A percentile compares a stretch with the other conserved stretches of the same genome.
These are phyloP conservation scores for Strobilomyces confusus DNA, from an alignment of 768 basidiomycete species.

Conservation along the genomic window DNA sequence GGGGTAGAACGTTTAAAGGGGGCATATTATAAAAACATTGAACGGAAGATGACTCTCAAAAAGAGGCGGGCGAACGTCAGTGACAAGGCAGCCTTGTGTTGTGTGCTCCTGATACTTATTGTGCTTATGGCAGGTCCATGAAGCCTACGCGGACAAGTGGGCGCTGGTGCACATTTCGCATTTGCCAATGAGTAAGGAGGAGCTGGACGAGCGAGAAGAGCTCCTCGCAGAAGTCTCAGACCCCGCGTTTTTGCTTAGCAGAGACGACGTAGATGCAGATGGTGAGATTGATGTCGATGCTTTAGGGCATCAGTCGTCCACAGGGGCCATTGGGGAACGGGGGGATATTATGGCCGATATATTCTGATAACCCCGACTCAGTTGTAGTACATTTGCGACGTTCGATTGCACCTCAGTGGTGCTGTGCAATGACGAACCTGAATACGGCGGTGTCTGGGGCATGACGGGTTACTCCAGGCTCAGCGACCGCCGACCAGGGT, in stretches of 20 bases:
- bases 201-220: slow-evolving; percentile 75
- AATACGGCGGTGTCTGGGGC: too few relatives aligned
- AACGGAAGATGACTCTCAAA: slow-evolving; percentile 83
- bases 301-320: slow-evolving; percentile 56
- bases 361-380: slow-evolving; percentile 25
- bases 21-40: slow-evolving; percentile 88
- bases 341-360: slow-evolving; percentile 32
- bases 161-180: slow-evolving; percentile 73
- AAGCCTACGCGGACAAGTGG: slow-evolving; percentile 79
- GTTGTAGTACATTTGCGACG: not conserved
- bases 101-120: not conserved
- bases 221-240: slow-evolving; percentile 74
- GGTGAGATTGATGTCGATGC: slow-evolving; percentile 50
- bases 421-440: not conserved
- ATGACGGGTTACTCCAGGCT: too few relatives aligned
- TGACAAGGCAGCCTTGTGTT: slow-evolving; percentile 9
- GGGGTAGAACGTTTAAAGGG: slow-evolving; percentile 49
- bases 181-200: slow-evolving; percentile 65
- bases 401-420: not conserved
- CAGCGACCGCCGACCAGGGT: too few relatives aligned
- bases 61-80: slow-evolving; percentile 78
- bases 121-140: slow-evolving; percentile 46
- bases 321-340: slow-evolving; percentile 44
- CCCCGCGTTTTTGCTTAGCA: slow-evolving; percentile 49
- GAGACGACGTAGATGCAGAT: slow-evolving; percentile 55